These are phyloP conservation scores for Epichloe scottii DNA, from an alignment of 2,329 filamentous ascomycete species.

Conservation along the genomic window DNA sequence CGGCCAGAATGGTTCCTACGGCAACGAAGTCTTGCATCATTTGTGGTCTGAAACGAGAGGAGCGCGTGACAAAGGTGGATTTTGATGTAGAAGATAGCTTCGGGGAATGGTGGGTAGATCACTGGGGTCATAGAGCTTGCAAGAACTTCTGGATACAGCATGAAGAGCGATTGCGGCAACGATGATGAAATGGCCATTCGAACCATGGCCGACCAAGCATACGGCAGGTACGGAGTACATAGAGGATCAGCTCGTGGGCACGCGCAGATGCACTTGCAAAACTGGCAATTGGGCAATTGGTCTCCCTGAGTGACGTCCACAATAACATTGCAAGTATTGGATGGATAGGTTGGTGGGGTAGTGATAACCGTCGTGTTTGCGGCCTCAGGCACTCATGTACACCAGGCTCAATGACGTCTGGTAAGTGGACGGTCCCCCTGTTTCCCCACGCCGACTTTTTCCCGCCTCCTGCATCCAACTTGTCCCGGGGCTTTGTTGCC, in stretches of 20 bases:
- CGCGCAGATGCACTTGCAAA: too few species aligned
- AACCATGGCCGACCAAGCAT: too few species aligned
- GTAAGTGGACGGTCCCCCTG: background rate
- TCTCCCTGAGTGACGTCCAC: too few species aligned
- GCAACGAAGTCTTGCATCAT: slow-evolving; percentile 68
- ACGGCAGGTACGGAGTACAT: too few species aligned
- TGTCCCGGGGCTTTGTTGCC: too few species aligned
- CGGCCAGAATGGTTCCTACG: slow-evolving; percentile 59
- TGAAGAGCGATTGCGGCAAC: slow-evolving; percentile 54
- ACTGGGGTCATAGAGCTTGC: slow-evolving; percentile 72
- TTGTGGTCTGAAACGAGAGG: slow-evolving; percentile 79
- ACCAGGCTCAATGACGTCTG: background rate
- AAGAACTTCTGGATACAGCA: slow-evolving; percentile 77
- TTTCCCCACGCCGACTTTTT: slow-evolving; percentile 3
- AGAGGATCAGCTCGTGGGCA: too few species aligned
- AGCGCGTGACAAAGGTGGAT: slow-evolving; percentile 66
- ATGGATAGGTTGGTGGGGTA: too few species aligned
- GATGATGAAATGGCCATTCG: slow-evolving; percentile 30
- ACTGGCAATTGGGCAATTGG: too few species aligned
- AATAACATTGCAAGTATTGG: too few species aligned
- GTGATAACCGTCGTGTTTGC: too few species aligned
- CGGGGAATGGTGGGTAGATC: slow-evolving; percentile 91
- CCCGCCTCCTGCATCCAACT: background rate
- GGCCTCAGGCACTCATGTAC: too few species aligned
- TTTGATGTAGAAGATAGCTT: slow-evolving; percentile 76